Evolutionary conservation across 2,329 filamentous ascomycete species (phyloP).

Genomic region (Xylariaceae sp.): DNA sequence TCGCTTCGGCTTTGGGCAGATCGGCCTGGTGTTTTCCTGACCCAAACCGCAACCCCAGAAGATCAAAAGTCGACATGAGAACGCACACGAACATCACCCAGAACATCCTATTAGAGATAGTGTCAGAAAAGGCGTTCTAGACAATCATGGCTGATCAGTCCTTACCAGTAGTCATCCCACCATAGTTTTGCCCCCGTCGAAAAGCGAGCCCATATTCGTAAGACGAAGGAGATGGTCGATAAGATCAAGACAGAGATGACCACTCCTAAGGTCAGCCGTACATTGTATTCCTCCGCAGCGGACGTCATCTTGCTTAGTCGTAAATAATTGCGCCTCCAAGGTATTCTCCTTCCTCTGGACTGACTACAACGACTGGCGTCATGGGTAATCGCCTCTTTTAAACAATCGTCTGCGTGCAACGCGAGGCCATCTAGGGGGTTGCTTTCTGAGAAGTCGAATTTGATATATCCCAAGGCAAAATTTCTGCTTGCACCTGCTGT

Average conservation of each 20-base stretch:
- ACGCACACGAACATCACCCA: slow-evolving; percentile 26
- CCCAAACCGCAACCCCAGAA: slow-evolving; percentile 20
- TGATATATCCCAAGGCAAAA: too few species aligned
- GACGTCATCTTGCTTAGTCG: slow-evolving; percentile 10
- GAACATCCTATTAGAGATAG: slow-evolving; percentile 19
- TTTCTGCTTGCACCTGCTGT: too few species aligned
- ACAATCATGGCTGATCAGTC: neutral
- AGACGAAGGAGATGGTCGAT: slow-evolving; percentile 22
- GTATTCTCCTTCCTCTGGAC: slow-evolving; percentile 3
- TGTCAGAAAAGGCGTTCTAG: neutral
- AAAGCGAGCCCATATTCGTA: slow-evolving; percentile 25
- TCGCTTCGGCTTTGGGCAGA: slow-evolving; percentile 15
- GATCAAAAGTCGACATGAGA: slow-evolving; percentile 21
- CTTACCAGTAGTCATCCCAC: slow-evolving; percentile 27
- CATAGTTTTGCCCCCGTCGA: slow-evolving; percentile 23
- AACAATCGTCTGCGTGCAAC: slow-evolving; percentile 1
- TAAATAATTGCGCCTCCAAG: neutral
- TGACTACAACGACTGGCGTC: slow-evolving; percentile 2
- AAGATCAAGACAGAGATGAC: slow-evolving; percentile 23
- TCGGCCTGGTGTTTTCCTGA: slow-evolving; percentile 24
- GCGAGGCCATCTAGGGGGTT: slow-evolving; percentile 4
- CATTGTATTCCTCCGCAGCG: slow-evolving; percentile 18
- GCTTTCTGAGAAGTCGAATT: too few species aligned
- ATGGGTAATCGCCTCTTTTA: slow-evolving; percentile 1
- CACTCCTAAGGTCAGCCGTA: slow-evolving; percentile 27